These are phyloP conservation scores for Brassica cretica DNA, from an alignment of 345 rosid species.

Conservation along the genomic window DNA sequence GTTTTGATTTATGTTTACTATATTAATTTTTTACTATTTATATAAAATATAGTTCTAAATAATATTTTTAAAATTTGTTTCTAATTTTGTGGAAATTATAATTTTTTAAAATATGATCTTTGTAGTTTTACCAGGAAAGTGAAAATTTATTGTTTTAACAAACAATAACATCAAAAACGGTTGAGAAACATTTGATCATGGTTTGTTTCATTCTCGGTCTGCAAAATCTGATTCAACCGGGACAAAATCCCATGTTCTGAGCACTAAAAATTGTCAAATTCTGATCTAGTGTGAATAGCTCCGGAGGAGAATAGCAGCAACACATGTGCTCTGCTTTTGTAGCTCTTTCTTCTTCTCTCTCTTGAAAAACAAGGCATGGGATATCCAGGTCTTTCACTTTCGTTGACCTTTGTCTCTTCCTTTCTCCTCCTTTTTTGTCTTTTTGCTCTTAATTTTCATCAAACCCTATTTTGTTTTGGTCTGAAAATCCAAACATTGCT, in stretches of 20 bases:
- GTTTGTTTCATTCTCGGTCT: conserved; percentile 35
- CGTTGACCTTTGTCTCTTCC: conserved; percentile 39
- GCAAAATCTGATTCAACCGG: conserved; percentile 28
- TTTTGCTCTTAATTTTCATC: conserved; percentile 15
- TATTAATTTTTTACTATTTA: too few relatives aligned
- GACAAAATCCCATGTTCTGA: conserved; percentile 37
- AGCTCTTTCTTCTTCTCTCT: conserved; percentile 8
- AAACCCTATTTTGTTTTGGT: conserved; percentile 21
- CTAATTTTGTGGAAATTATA: too few relatives aligned
- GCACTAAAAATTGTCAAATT: conserved; percentile 36
- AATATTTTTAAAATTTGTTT: too few relatives aligned
- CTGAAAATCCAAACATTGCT: conserved; percentile 26
- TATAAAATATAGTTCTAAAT: too few relatives aligned
- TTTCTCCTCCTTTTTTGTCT: conserved; percentile 15
- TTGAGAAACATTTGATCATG: conserved; percentile 34
- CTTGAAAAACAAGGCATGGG: conserved; percentile 30
- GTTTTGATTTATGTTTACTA: too few relatives aligned
- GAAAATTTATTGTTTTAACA: too few relatives aligned
- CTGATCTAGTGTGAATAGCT: conserved; percentile 18
- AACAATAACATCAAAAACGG: neutral
- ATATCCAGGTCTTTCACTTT: conserved; percentile 34
- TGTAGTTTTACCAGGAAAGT: too few relatives aligned
- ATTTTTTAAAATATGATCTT: too few relatives aligned
- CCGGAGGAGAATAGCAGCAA: conserved; percentile 25
- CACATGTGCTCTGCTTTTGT: conserved; percentile 40